phyloP scores from a whole-genome alignment of 2,329 filamentous ascomycete species.

The Xylariaceae sp. region DNA sequence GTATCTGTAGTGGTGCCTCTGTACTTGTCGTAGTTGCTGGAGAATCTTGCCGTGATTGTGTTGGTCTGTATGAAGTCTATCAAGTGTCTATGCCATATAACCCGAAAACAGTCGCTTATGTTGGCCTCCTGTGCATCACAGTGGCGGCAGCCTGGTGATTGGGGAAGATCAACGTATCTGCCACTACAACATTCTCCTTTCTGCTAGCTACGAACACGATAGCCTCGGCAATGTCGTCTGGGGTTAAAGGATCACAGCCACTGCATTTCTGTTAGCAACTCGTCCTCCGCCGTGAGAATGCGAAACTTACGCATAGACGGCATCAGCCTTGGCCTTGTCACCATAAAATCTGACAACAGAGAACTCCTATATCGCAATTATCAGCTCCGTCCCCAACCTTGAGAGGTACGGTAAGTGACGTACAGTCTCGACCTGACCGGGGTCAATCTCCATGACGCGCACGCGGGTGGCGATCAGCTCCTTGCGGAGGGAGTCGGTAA shows the following conservation, averaged over 20 bases:
- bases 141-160: constrained; percentile 58
- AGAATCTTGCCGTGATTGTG: background rate
- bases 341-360: constrained; percentile 70
- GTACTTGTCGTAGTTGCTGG: background rate
- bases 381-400: background rate
- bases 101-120: constrained; percentile 16
- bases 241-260: constrained; percentile 59
- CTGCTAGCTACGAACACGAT: constrained; percentile 71
- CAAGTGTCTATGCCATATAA: background rate
- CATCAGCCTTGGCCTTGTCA: constrained; percentile 72
- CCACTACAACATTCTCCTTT: constrained; percentile 74
- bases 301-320: constrained; percentile 54
- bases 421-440: constrained; percentile 70
- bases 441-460: constrained; percentile 68
- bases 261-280: constrained; percentile 21
- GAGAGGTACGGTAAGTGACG: constrained; percentile 5
- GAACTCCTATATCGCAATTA: constrained; percentile 50
- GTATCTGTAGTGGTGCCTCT: too few relatives aligned
- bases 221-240: constrained; percentile 73
- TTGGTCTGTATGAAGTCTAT: constrained; percentile 8
- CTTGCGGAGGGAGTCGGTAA: constrained; percentile 65
- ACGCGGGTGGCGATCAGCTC: constrained; percentile 67
- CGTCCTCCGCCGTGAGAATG: background rate
- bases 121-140: constrained; percentile 28
- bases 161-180: constrained; percentile 69